Conservation (phyloP, 805 yeast genomes). For the Monosporozyma yasuniensis region DNA sequence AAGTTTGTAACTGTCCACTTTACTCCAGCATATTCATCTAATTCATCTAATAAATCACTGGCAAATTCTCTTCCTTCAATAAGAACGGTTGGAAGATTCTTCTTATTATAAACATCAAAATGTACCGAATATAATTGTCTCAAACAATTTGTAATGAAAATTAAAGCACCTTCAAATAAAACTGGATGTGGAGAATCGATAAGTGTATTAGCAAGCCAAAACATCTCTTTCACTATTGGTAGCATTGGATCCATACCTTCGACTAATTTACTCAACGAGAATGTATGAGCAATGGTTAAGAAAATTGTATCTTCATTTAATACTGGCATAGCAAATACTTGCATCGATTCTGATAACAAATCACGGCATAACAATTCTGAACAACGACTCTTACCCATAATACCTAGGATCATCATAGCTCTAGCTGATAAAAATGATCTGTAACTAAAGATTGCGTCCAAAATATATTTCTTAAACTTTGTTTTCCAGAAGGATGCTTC, state of each 20-base stretch:
- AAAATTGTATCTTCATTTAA: slow-evolving; percentile 23
- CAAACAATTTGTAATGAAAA: slow-evolving; percentile 31
- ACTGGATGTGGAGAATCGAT: slow-evolving; percentile 27
- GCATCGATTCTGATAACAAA: slow-evolving; percentile 20
- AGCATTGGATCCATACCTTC: slow-evolving; percentile 30
- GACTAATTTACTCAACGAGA: slow-evolving; percentile 31
- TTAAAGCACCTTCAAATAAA: slow-evolving; percentile 32
- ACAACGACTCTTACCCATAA: slow-evolving; percentile 51
- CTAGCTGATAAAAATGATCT: slow-evolving; percentile 53
- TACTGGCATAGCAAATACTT: slow-evolving; percentile 28
- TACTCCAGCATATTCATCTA: slow-evolving; percentile 36
- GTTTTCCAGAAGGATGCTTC: slow-evolving; percentile 47
- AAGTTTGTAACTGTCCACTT: slow-evolving; percentile 36
- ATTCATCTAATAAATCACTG: slow-evolving; percentile 29
- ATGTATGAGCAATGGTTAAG: slow-evolving; percentile 29
- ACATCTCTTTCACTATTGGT: slow-evolving; percentile 21
- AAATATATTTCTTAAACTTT: slow-evolving; percentile 53
- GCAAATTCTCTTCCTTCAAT: slow-evolving; percentile 34
- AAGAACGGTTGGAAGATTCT: slow-evolving; percentile 23
- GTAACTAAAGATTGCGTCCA: slow-evolving; percentile 47
- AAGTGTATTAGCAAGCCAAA: slow-evolving; percentile 30
- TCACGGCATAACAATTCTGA: slow-evolving; percentile 40
- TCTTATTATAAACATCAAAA: slow-evolving; percentile 19
- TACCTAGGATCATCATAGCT: slow-evolving; percentile 59
- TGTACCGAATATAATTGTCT: slow-evolving; percentile 22